Evolutionary conservation across 345 rosid genomes (phyloP).

Genomic region (Hirschfeldia incana): DNA sequence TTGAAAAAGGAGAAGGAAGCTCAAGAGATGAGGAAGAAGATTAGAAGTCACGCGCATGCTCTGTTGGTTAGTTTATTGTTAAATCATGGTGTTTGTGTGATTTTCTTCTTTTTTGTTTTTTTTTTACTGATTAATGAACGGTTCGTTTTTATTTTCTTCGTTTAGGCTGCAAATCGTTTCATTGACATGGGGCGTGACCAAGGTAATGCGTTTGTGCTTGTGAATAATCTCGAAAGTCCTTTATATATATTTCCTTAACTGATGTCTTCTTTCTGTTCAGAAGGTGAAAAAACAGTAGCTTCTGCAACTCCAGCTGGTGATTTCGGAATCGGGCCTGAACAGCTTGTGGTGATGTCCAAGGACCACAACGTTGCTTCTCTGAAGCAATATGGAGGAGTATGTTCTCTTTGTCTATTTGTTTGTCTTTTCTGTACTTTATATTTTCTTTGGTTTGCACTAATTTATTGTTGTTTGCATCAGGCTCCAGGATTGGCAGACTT

Average conservation of each 20-base stretch:
- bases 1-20: conserved; percentile 84
- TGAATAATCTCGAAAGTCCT: background rate
- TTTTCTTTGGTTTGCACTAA: conserved; percentile 3
- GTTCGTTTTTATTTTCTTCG: background rate
- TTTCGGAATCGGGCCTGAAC: conserved; percentile 66
- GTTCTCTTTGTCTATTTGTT: conserved; percentile 20
- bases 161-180: conserved; percentile 90
- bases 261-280: conserved; percentile 33
- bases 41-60: conserved; percentile 87
- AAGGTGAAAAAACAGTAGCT: conserved; percentile 38
- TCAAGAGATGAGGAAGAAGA: conserved; percentile 53
- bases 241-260: background rate
- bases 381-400: conserved; percentile 77
- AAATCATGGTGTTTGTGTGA: background rate
- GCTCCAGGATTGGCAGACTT: conserved; percentile 59
- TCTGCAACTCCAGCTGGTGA: conserved; percentile 51
- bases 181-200: conserved; percentile 43
- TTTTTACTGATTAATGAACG: background rate
- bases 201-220: conserved; percentile 47
- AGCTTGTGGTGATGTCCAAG: conserved; percentile 76
- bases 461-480: conserved; percentile 42
- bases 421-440: background rate
- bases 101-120: background rate
- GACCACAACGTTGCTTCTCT: conserved; percentile 58
- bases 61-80: conserved; percentile 37